Conservation (phyloP, 2,329 filamentous ascomycete species). For the Leptographium lundbergii region DNA sequence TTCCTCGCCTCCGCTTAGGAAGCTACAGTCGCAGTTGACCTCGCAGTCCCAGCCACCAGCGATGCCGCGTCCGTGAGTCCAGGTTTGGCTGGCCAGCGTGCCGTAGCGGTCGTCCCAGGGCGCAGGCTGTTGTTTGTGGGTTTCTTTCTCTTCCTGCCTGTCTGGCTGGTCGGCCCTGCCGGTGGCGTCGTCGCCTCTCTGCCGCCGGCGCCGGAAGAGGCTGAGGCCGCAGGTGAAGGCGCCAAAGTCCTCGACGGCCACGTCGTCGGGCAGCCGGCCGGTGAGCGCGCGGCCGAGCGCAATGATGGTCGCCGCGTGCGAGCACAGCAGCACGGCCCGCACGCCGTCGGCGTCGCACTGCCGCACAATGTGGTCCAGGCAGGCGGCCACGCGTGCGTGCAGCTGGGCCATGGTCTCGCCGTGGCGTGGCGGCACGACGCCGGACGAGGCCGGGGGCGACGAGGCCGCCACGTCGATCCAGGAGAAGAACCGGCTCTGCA, state of each 20-base stretch:
- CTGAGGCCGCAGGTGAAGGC: conserved; percentile 76
- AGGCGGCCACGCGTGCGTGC: conserved; percentile 64
- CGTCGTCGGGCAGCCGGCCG: conserved; percentile 58
- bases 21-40: conserved; percentile 50
- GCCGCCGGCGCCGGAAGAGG: conserved; percentile 35
- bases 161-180: background rate
- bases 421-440: conserved; percentile 54
- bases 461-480: conserved; percentile 28
- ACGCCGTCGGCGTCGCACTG: conserved; percentile 59
- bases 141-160: too few relatives aligned
- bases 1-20: conserved; percentile 13
- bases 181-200: conserved; percentile 1
- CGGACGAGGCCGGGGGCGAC: conserved; percentile 23
- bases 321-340: conserved; percentile 65
- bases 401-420: conserved; percentile 73
- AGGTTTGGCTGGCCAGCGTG: conserved; percentile 21
- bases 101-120: conserved; percentile 10
- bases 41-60: conserved; percentile 70
- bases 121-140: conserved; percentile 1
- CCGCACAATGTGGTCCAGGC: conserved; percentile 56
- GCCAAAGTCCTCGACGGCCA: conserved; percentile 65
- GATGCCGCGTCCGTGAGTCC: conserved; percentile 49
- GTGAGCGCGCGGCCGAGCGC: conserved; percentile 74
- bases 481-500: conserved; percentile 57
- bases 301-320: conserved; percentile 84